Evolutionary conservation across 1,284 basidiomycete species (phyloP).

Genomic region (Lentinus polychrous): DNA sequence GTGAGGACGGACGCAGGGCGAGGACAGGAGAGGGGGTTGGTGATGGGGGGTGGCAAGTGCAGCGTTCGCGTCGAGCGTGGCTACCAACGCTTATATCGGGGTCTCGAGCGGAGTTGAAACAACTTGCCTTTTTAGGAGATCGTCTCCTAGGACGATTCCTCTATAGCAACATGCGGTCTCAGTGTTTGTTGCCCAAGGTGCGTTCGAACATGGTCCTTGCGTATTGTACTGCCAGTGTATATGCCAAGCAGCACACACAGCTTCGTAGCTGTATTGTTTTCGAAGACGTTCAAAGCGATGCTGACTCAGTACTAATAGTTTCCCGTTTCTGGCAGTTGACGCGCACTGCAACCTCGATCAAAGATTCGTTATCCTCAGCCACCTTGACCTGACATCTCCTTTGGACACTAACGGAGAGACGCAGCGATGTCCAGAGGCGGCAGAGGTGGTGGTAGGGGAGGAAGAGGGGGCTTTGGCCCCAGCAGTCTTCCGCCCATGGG

Average conservation of each 20-base stretch:
- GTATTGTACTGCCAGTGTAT: too few species aligned
- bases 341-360: too few species aligned
- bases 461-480: conserved; percentile 41
- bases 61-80: conserved; percentile 15
- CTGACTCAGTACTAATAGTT: too few species aligned
- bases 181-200: too few species aligned
- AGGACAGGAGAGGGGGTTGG: conserved; percentile 4
- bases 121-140: neutral
- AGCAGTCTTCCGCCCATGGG: conserved; percentile 64
- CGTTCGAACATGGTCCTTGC: too few species aligned
- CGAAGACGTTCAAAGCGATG: too few species aligned
- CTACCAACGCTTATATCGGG: conserved; percentile 10
- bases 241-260: too few species aligned
- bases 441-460: conserved; percentile 37
- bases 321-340: too few species aligned
- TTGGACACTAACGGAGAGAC: too few species aligned
- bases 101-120: conserved; percentile 18
- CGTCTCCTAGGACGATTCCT: neutral
- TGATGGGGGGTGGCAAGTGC: conserved; percentile 20
- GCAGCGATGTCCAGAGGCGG: conserved; percentile 55
- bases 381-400: too few species aligned
- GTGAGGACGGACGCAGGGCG: conserved; percentile 15
- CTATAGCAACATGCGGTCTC: neutral
- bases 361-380: too few species aligned
- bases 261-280: too few species aligned